A percentile compares a stretch with the other conserved stretches of the same genome.
These are phyloP conservation scores for Monilinia vaccinii-corymbosi DNA, from an alignment of 2,329 filamentous ascomycete genomes.

Conservation along the genomic window DNA sequence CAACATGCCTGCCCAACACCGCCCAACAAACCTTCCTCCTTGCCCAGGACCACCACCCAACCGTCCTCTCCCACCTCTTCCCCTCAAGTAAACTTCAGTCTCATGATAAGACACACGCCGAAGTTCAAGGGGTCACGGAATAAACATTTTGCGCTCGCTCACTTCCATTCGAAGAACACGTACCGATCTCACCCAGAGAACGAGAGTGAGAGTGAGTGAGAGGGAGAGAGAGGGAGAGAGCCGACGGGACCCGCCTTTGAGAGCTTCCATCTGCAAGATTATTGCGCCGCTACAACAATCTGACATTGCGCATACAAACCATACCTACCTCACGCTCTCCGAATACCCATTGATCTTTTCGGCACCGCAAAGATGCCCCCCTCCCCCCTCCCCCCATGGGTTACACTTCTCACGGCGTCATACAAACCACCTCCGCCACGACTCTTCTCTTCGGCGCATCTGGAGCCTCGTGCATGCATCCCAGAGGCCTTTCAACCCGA, in stretches of 20 bases:
- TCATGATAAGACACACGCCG: neutral
- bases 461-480: neutral
- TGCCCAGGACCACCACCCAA: slow-evolving; percentile 56
- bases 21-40: slow-evolving; percentile 53
- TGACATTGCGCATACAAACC: neutral
- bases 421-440: neutral
- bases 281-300: too few relatives aligned
- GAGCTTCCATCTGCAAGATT: neutral
- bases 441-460: neutral
- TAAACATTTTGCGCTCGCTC: neutral
- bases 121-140: neutral
- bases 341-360: neutral
- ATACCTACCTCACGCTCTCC: neutral
- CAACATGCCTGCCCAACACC: slow-evolving; percentile 42
- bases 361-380: neutral
- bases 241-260: neutral
- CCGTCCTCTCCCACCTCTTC: slow-evolving; percentile 53
- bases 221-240: too few relatives aligned
- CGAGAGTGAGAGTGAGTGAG: too few relatives aligned
- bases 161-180: neutral
- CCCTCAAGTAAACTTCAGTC: slow-evolving; percentile 35
- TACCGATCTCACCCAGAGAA: neutral
- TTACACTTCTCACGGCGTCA: neutral
- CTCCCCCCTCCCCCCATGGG: too few relatives aligned
- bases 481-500: neutral